Evolutionary conservation across 2,329 filamentous ascomycete species (phyloP), one percentile per base, ranked within the genome.

Genomic region (Fusarium dimerum): DNA sequence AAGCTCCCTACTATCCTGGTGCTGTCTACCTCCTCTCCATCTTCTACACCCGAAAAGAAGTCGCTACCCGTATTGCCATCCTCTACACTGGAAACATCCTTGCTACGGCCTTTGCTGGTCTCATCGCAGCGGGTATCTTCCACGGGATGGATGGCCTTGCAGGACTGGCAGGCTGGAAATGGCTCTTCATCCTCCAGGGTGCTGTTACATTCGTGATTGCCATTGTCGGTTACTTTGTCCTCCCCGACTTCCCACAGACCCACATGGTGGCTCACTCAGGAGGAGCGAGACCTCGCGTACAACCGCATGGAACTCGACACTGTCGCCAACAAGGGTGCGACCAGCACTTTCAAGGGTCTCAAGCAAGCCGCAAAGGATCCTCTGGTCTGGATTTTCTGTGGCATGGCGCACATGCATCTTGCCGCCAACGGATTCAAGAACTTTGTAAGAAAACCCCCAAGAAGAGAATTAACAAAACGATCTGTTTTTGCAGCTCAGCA

Each of bases 111-210:
- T 77, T 78, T 45, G 70, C 72, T 0, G 76, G 76, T 12, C 69
- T 79, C 10, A 74, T 80, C 39, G 75, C 74, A 0, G 71, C 75
- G 1, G 76, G 70, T 6, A 72, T 76, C 16, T 77, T 77, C 47
- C 65, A 61, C 16, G 62, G 62, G 1, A 58, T 71, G 32, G 66
- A 67, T 10, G 65, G 64, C 2, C 51, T 61, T 4, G 57, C 49
- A 12, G 61, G 64, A 1, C 38, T 71, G 2, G 51, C 57, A 3
- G 68, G 68, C 2, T 71, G 69, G 69, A 66, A 64, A 43, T 71
- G 69, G 65, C 74, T 88, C 0, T 89, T 88, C 66, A 86, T 89
- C 45, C 81, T 88, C 7, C 85, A 89, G 66, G 86, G 86, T 13
- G 73, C 76, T 2, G 76, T 69, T 11, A 67, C 67, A 2, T 63